Base-by-base conservation (phyloP, 176 grass and related monocot species). In the Hyparrhenia diplandra region DNA sequence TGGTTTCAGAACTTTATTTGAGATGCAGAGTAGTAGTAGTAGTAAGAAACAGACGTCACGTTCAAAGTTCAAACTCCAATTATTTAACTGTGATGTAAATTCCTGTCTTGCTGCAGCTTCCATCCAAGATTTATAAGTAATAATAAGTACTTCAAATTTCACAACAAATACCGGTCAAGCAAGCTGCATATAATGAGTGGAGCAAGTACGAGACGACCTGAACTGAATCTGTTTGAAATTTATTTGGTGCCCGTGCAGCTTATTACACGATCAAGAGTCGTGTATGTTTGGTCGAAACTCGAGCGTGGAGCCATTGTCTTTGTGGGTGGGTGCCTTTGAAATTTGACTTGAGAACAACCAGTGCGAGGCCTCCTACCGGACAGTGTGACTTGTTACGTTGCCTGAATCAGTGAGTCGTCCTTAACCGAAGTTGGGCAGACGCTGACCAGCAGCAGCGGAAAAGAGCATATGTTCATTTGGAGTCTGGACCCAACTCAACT, bases 351-450 rank as follows among this genome's bases (percentile, higher is more conserved):
- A 70, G 37, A 70, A 42, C 67, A 43, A 70, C n/a, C 67, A 16
- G 67, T 46, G 69, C 43, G 40, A 71, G 68, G 68, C 25, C n/a
- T 71, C 68, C 68, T 45, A 28, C 68, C 40, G 68, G 39, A 70
- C 37, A 70, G 23, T 43, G 40, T 6, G 39, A 70, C 37, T 25
- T 25, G 34, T 5, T 6, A 13, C 1, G 68, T 45, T 45, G 41
- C 40, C 24, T 43, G 4, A 25, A 41, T 71, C 68, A 71, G 40
- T 71, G 40, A 5, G 68, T 71, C 69, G 24, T 71, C 69, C 41
- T 46, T 42, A 71, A 71, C 40, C 42, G 41, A 71, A 46, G 41
- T 71, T 71, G 69, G 69, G 40, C 69, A 46, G 43, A 47, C 69
- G 69, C 69, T 71, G 69, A 71, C 41, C n/a, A n/a, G n/a, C 24